Conservation (phyloP, 345 rosid species). For the Lepidium didymum region DNA sequence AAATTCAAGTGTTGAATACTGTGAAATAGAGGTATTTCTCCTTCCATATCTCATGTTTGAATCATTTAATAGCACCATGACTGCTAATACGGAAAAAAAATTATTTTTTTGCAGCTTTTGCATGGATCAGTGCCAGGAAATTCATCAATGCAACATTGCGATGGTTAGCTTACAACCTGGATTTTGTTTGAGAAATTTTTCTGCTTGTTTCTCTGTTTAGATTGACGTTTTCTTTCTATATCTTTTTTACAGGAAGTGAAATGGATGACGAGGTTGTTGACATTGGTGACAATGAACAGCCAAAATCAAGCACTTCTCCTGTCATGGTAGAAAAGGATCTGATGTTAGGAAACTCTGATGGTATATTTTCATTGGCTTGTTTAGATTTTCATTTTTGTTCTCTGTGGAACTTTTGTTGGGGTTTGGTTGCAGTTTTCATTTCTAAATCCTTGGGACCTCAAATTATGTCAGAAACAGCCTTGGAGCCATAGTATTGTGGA, state of each 20-base stretch:
- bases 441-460: neutral
- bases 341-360: constrained; percentile 49
- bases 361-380: constrained; percentile 17
- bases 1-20: constrained; percentile 38
- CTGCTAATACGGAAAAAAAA: neutral
- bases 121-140: constrained; percentile 62
- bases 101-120: constrained; percentile 38
- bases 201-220: neutral
- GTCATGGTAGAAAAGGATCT: constrained; percentile 51
- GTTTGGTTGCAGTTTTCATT: neutral
- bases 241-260: constrained; percentile 45
- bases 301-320: constrained; percentile 38
- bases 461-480: neutral
- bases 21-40: constrained; percentile 64
- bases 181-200: neutral
- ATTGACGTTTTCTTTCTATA: neutral
- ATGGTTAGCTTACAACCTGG: constrained; percentile 41
- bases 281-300: constrained; percentile 63
- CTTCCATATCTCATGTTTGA: neutral
- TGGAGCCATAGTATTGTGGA: neutral
- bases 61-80: neutral
- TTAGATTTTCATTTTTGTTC: neutral
- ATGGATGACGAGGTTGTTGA: constrained; percentile 62
- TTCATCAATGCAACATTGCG: constrained; percentile 50
- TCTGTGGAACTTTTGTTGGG: neutral